Percentiles rank a stretch among this genome's conserved stretches.
These are phyloP conservation scores for Decorospora gaudefroyi DNA, from an alignment of 2,329 filamentous ascomycete genomes.

Conservation along the genomic window DNA sequence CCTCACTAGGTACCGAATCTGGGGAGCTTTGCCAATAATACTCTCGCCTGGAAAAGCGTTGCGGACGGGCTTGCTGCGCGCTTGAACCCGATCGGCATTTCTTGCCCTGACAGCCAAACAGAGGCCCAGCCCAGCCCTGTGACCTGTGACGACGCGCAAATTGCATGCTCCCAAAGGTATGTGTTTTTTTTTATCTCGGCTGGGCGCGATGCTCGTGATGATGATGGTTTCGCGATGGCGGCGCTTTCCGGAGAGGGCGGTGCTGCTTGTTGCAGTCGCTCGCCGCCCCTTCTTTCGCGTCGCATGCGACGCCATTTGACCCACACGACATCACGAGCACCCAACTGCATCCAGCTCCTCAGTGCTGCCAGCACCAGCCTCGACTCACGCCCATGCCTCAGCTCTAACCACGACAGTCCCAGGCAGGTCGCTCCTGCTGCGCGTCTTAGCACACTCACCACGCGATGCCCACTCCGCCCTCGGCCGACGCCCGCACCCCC, in stretches of 20 bases:
- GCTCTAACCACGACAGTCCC: constrained; percentile 38
- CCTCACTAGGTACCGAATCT: constrained; percentile 33
- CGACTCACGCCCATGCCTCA: constrained; percentile 36
- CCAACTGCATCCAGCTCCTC: constrained; percentile 26
- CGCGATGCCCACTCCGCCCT: constrained; percentile 47
- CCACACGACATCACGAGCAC: constrained; percentile 10
- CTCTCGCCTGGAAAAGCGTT: constrained; percentile 37
- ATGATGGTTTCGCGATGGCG: constrained; percentile 10
- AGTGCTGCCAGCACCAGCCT: constrained; percentile 14
- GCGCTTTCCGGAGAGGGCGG: constrained; percentile 19
- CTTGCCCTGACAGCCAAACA: constrained; percentile 45
- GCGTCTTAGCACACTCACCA: constrained; percentile 27
- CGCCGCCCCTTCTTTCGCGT: constrained; percentile 30
- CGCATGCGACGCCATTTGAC: constrained; percentile 33
- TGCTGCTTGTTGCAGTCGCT: constrained; percentile 24
- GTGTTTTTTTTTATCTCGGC: constrained; percentile 27
- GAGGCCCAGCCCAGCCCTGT: constrained; percentile 43
- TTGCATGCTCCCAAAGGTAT: constrained; percentile 47
- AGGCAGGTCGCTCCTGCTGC: constrained; percentile 37
- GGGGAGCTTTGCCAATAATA: constrained; percentile 37
- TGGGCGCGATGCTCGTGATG: too few species aligned
- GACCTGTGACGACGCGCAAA: constrained; percentile 48
- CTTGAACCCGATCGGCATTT: constrained; percentile 44
- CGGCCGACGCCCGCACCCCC: constrained; percentile 30
- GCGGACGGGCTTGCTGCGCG: constrained; percentile 34